Percentiles rank a stretch among this genome's conserved stretches.
These are phyloP conservation scores for Orychophragmus violaceus DNA, from an alignment of 345 rosid genomes.

Conservation along the genomic window DNA sequence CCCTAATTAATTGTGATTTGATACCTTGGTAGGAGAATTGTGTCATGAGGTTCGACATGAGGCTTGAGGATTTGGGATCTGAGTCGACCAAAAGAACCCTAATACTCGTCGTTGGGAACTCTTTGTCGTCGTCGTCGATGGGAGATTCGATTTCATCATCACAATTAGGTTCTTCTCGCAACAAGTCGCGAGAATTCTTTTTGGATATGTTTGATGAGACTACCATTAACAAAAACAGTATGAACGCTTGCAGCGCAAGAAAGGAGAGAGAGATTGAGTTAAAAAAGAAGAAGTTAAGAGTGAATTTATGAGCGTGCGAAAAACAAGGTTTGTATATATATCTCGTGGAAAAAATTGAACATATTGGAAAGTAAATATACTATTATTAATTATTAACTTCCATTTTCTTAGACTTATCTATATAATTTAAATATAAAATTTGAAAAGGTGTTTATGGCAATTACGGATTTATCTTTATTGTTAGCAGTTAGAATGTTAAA, in stretches of 20 bases:
- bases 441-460: no score
- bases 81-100: slow-evolving; percentile 24
- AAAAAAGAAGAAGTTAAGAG: slow-evolving; percentile 10
- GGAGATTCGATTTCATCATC: background rate
- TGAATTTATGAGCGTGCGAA: slow-evolving; percentile 13
- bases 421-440: background rate
- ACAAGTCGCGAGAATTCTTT: background rate
- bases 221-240: slow-evolving; percentile 1
- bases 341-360: background rate
- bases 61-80: background rate
- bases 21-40: slow-evolving; percentile 16
- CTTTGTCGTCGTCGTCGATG: background rate
- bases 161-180: background rate
- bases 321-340: background rate
- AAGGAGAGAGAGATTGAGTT: slow-evolving; percentile 1
- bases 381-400: slow-evolving; percentile 10
- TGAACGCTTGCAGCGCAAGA: background rate
- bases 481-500: no score
- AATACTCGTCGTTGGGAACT: background rate
- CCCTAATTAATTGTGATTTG: background rate
- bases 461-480: no score
- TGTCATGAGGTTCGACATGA: slow-evolving; percentile 9
- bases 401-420: background rate
- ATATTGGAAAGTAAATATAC: slow-evolving; percentile 16
- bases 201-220: background rate